Evolutionary conservation across 371 early-diverging fungal species (phyloP), one percentile per base, ranked within the genome.

Genomic region (Mortierella sp.): DNA sequence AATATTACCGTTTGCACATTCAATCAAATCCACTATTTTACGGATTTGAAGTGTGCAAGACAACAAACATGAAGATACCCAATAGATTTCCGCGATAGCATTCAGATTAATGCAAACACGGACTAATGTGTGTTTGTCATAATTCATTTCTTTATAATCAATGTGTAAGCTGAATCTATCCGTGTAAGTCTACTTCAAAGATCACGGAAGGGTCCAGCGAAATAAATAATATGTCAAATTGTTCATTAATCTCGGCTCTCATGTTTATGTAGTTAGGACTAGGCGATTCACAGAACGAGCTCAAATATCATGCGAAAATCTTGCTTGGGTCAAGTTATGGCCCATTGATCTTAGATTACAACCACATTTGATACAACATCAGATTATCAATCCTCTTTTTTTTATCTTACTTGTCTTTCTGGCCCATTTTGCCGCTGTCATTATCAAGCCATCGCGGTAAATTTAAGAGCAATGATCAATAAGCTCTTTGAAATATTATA

Each of bases 21-120:
- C n/a, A 40, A 40, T 9, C 6, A 40, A 13, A 40, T 6, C 40
- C 6, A 40, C 40, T 40, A 13, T 6, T 40, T 9, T 22, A 47
- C 7, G 19, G 12, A 17, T 47, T 13, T 47, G 47, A 17, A 8
- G 40, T 47, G 5, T 17, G 45, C 15, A 47, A 9, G 15, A 26
- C 28, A 28, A 53, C 28, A 53, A 53, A 53, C 22, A 45, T 45
- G 2, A 7, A 8, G 28, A 26, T 12, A 4, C 10, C 53, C 53
- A 53, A 28, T 53, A 53, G 53, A 53, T 53, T 53, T 53, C 13
- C 53, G 10, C 53, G 53, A 53, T 53, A 53, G 26, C 53, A 26
- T 28, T 47, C 19, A 47, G 17, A 13, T 28, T 26, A 53, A 26
- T 53, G 28, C 45, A 45, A 53, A 28, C 6, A 47, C 47, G 17